These are phyloP conservation scores for Linnemannia elongata DNA, from an alignment of 192 early-diverging fungal species.

Conservation along the genomic window DNA sequence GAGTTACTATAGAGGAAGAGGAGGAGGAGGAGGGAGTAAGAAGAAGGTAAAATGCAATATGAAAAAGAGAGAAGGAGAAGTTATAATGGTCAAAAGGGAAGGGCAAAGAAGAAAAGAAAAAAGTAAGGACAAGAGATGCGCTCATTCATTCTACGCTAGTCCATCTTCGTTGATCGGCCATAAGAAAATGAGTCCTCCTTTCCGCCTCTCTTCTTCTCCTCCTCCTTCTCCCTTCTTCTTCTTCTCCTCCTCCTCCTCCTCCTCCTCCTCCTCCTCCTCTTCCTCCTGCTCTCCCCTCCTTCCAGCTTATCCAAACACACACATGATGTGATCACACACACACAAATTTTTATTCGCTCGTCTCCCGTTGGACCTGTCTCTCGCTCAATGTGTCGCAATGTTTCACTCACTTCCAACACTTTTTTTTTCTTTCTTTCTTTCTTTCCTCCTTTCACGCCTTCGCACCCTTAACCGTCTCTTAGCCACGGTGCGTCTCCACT, in stretches of 20 bases:
- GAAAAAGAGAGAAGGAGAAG: background rate
- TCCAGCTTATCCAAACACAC: background rate
- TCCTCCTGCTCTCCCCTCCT: no score
- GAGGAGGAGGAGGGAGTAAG: background rate
- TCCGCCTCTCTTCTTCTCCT: no score
- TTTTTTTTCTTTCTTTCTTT: background rate
- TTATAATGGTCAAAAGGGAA: background rate
- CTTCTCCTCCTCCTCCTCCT: no score
- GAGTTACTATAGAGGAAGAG: background rate
- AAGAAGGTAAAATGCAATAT: no score
- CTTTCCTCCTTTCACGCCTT: background rate
- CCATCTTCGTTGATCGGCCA: no score
- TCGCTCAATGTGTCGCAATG: background rate
- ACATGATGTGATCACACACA: constrained; percentile 8
- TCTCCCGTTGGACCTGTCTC: constrained; percentile 1
- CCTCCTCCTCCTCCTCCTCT: no score
- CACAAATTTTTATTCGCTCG: background rate
- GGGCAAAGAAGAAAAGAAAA: background rate
- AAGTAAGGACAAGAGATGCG: background rate
- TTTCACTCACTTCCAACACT: background rate
- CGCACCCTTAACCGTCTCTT: background rate
- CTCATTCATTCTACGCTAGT: no score
- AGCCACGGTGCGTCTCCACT: background rate
- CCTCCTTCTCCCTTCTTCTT: background rate
- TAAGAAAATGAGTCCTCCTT: no score